A percentile compares a stretch with the other conserved stretches of the same genome.
These are phyloP conservation scores for Stephania yunnanensis DNA, from an alignment of 164 flowering plant species.

Conservation along the genomic window DNA sequence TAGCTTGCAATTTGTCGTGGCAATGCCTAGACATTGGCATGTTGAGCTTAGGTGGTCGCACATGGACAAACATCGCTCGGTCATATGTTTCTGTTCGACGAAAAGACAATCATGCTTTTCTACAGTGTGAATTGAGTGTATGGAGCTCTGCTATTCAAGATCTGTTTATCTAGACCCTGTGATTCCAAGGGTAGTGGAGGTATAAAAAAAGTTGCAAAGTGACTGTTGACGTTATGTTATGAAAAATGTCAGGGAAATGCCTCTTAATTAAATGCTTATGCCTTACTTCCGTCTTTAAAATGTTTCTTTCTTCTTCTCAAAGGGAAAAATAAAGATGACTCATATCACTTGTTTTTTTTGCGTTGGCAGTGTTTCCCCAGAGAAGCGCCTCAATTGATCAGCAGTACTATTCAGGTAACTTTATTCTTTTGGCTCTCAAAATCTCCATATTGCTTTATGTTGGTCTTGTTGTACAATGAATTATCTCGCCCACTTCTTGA, in stretches of 20 bases:
- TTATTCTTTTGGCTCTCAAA: conserved; percentile 1
- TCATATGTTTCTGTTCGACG: no score
- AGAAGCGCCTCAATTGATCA: conserved; percentile 74
- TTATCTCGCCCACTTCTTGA: not conserved
- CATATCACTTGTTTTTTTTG: not conserved
- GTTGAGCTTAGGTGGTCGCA: no score
- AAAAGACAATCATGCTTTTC: not conserved
- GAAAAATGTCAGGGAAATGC: not conserved
- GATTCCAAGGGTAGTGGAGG: not conserved
- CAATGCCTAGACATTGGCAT: no score
- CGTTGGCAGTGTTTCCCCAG: conserved; percentile 68
- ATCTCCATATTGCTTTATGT: not conserved
- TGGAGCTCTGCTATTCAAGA: not conserved
- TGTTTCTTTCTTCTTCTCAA: no score
- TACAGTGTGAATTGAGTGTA: not conserved
- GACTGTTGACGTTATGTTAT: not conserved
- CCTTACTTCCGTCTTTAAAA: no score
- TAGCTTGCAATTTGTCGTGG: not conserved
- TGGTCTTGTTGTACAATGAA: not conserved
- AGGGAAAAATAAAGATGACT: not conserved
- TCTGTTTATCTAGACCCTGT: not conserved
- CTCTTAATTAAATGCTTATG: not conserved
- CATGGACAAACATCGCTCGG: no score
- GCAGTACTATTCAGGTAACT: conserved; percentile 68
- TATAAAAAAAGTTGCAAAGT: not conserved